Evolutionary conservation across 306 rosid species (phyloP), one percentile per base, ranked within the genome.

Genomic region (Vigna nakashimae): DNA sequence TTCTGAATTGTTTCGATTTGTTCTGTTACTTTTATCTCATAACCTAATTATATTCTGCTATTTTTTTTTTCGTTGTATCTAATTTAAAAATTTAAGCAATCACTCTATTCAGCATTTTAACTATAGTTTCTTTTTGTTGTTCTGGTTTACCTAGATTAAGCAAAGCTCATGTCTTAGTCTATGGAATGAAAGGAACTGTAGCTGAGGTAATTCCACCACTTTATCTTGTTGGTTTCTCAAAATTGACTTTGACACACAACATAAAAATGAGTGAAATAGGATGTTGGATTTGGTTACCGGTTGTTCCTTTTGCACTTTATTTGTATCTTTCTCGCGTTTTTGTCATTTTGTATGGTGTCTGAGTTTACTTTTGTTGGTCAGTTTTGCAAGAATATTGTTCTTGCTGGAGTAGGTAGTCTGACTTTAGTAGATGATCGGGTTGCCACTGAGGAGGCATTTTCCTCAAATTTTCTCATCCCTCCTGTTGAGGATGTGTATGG

Each of bases 331-430:
- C 43, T 59, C n/a, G 11, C 28, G 2, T 65, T 22, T 32, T n/a
- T 32, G n/a, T 43, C 26, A 17, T 73, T 17, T 16, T 49, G 49
- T 34, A 16, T 69, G 65, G 60, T 56, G 16, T n/a, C 80, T 74
- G 36, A 8, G 7, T 28, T 87, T 71, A 5, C 53, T 65, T 40
- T 66, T 70, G 78, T 74, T 68, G 67, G 67, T 30, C 83, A 96
- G 98, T 96, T 96, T 80, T 92, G 99, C 91, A 96, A 96, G 88
- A 96, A 96, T 76, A 90, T 96, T 51, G 97, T 96, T 66, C 88
- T 96, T 36, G 98, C 97, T 17, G 98, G 99, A 81, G 94, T 96
- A 17, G 96, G 98, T 76, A 96, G 99, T 86, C 68, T 96, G 86
- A 96, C 99, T 49, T 87, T 96, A 90, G 88, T 96, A 51, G 99